phyloP scores from a whole-genome alignment of 2,329 filamentous ascomycete genomes.

The Sporothrix pseudoabietina region DNA sequence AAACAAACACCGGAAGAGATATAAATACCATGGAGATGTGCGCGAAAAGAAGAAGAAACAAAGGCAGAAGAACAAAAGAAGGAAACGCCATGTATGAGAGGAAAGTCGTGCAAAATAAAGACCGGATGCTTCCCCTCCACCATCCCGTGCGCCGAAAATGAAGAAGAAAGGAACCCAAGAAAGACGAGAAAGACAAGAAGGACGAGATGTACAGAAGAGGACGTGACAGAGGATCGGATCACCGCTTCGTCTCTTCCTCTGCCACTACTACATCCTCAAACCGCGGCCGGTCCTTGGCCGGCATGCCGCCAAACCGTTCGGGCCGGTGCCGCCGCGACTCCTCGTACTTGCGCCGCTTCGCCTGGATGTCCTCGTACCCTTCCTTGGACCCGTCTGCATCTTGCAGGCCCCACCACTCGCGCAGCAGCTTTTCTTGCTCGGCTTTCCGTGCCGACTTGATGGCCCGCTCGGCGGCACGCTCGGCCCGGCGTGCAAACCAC shows the following conservation, averaged over 20 bases:
- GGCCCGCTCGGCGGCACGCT: conserved; percentile 69
- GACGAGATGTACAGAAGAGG: background rate
- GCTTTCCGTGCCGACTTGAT: conserved; percentile 60
- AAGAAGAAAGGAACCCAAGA: background rate
- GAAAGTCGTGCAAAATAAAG: conserved; percentile 1
- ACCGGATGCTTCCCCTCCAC: conserved; percentile 4
- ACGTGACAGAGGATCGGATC: background rate
- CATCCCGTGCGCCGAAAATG: conserved; percentile 20
- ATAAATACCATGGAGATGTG: conserved; percentile 20
- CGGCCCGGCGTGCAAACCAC: conserved; percentile 80
- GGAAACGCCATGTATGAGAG: conserved; percentile 27
- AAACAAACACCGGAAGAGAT: background rate
- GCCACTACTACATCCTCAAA: conserved; percentile 29
- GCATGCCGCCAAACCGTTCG: conserved; percentile 60
- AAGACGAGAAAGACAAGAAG: background rate
- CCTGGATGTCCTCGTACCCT: conserved; percentile 52
- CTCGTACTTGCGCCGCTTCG: conserved; percentile 52
- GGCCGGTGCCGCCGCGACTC: conserved; percentile 56
- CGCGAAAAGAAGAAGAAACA: background rate
- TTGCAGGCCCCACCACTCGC: conserved; percentile 66
- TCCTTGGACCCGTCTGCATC: conserved; percentile 52
- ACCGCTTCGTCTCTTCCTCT: background rate
- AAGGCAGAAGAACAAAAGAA: background rate
- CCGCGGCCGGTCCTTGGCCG: conserved; percentile 45
- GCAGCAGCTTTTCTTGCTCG: conserved; percentile 65